Conservation (phyloP, 805 yeast species). For the Teunomyces pallodes region DNA sequence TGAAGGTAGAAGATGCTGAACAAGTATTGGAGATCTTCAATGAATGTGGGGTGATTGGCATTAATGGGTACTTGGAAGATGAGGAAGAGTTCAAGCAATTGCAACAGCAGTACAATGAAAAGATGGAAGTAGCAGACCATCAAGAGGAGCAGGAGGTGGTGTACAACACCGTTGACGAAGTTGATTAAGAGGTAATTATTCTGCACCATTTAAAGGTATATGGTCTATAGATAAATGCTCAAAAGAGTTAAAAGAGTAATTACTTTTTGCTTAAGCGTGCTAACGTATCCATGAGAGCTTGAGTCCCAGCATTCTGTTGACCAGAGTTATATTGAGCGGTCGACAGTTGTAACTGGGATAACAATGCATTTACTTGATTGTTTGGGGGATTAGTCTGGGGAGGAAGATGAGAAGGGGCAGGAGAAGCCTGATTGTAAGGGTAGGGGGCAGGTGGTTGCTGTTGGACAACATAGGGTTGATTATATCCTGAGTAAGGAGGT, state of each 20-base stretch:
- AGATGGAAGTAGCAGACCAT: slow-evolving; percentile 12
- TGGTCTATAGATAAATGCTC: background rate
- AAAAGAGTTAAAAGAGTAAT: background rate
- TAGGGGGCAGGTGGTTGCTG: slow-evolving; percentile 7
- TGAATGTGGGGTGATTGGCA: slow-evolving; percentile 78
- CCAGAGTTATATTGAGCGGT: slow-evolving; percentile 12
- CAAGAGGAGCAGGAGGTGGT: slow-evolving; percentile 10
- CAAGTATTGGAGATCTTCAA: slow-evolving; percentile 67
- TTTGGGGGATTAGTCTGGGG: slow-evolving; percentile 14
- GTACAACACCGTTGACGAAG: slow-evolving; percentile 11
- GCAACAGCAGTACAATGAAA: slow-evolving; percentile 46
- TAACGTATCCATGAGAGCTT: slow-evolving; percentile 35
- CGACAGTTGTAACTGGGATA: slow-evolving; percentile 24
- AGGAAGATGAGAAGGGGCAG: slow-evolving; percentile 11
- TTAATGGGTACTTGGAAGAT: slow-evolving; percentile 72
- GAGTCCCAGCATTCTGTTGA: slow-evolving; percentile 17
- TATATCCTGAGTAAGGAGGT: slow-evolving; percentile 1
- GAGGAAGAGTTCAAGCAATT: slow-evolving; percentile 63
- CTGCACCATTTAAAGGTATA: slow-evolving; percentile 3
- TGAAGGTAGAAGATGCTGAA: slow-evolving; percentile 80
- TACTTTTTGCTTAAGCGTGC: slow-evolving; percentile 34
- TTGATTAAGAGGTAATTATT: slow-evolving; percentile 9
- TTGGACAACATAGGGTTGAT: slow-evolving; percentile 4
- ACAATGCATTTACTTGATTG: slow-evolving; percentile 24
- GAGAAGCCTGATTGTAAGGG: slow-evolving; percentile 9